These are phyloP conservation scores for Jaapia argillacea DNA, from an alignment of 768 basidiomycete species.

Conservation along the genomic window DNA sequence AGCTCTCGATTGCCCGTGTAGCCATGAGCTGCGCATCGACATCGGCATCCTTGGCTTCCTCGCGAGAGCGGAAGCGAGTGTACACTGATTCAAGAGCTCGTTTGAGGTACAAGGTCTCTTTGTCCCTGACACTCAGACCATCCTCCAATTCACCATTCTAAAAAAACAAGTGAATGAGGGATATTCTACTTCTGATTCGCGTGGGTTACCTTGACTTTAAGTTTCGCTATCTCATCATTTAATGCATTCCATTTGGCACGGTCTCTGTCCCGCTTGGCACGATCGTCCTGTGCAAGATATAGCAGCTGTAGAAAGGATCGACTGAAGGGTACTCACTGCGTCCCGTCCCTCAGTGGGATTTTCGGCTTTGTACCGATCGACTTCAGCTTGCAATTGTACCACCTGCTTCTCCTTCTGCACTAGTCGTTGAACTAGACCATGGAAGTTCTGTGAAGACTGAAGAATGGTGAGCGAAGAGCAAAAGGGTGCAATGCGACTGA, in stretches of 20 bases:
- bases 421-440: constrained; percentile 70
- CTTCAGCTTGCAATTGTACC: constrained; percentile 57
- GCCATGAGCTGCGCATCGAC: constrained; percentile 64
- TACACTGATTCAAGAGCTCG: constrained; percentile 85
- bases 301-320: background rate
- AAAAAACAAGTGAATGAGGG: background rate
- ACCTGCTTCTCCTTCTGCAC: constrained; percentile 84
- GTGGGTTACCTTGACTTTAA: constrained; percentile 55
- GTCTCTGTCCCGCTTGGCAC: constrained; percentile 68
- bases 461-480: constrained; percentile 3
- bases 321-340: constrained; percentile 32
- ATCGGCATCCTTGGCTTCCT: constrained; percentile 41
- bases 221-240: constrained; percentile 62
- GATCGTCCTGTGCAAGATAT: constrained; percentile 57
- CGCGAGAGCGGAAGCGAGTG: constrained; percentile 56
- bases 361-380: constrained; percentile 51
- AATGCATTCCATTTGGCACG: constrained; percentile 61
- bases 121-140: constrained; percentile 43
- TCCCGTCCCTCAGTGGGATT: constrained; percentile 49
- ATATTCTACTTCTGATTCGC: background rate
- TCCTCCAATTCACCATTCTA: constrained; percentile 49
- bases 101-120: constrained; percentile 69
- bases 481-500: constrained; percentile 14
- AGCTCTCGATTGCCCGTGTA: constrained; percentile 55
- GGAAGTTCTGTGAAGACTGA: constrained; percentile 38